phyloP scores from a whole-genome alignment of 2,329 filamentous ascomycete species.

The Neophaeococcomyces mojaviensis region DNA sequence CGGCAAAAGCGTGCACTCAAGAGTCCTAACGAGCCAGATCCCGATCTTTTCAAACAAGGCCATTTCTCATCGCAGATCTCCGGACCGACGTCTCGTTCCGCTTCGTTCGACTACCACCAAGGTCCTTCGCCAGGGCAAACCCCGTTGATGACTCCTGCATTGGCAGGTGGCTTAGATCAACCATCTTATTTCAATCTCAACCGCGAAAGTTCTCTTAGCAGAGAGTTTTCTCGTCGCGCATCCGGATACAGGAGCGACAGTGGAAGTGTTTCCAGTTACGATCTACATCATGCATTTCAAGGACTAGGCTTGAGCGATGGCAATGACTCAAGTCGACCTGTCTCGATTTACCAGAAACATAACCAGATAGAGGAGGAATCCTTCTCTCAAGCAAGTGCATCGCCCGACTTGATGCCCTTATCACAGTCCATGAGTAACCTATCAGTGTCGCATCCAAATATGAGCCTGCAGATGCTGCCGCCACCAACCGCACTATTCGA shows the following conservation, averaged over 20 bases:
- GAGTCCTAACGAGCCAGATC: conserved; percentile 71
- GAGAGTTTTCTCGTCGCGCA: conserved; percentile 57
- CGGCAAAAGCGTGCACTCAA: conserved; percentile 88
- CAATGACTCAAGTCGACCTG: conserved; percentile 33
- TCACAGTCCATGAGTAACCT: conserved; percentile 51
- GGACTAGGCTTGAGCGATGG: conserved; percentile 66
- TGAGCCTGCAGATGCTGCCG: conserved; percentile 69
- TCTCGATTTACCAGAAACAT: conserved; percentile 38
- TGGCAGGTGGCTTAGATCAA: conserved; percentile 60
- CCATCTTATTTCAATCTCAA: conserved; percentile 88
- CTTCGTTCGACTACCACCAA: conserved; percentile 79
- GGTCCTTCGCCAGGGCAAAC: conserved; percentile 75
- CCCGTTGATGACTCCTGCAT: conserved; percentile 76
- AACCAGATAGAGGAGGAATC: conserved; percentile 67
- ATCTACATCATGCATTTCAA: conserved; percentile 71
- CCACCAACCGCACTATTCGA: conserved; percentile 92
- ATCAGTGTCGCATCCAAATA: conserved; percentile 27
- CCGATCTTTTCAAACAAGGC: conserved; percentile 85
- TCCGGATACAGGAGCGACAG: conserved; percentile 88
- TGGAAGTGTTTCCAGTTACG: conserved; percentile 66
- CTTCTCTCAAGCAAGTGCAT: conserved; percentile 63
- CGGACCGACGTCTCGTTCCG: conserved; percentile 80
- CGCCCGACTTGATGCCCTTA: conserved; percentile 67
- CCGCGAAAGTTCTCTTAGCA: conserved; percentile 49
- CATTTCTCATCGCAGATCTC: conserved; percentile 74